phyloP scores from a whole-genome alignment of 352 stramenopile genomes.

The Globisporangium perplexum region DNA sequence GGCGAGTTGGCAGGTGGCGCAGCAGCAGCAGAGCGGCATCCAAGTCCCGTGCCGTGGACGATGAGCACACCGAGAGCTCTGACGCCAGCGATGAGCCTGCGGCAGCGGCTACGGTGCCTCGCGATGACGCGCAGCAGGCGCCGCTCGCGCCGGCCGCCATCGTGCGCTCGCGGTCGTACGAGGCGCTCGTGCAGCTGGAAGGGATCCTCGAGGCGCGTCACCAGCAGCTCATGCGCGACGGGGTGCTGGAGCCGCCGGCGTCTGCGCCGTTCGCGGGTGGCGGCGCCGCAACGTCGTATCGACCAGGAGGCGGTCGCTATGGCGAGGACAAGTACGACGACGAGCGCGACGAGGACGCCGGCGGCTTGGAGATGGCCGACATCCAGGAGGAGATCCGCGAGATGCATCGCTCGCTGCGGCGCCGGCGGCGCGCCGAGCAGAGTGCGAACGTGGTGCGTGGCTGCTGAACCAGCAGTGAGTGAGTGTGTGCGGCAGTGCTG shows the following conservation, averaged over 20 bases:
- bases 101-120: background rate
- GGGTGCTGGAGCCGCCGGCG: constrained; percentile 10
- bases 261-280: no score
- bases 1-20: background rate
- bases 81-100: constrained; percentile 1
- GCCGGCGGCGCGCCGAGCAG: background rate
- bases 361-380: constrained; percentile 1
- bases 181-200: constrained; percentile 68
- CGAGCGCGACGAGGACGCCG: background rate
- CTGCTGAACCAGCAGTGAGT: background rate
- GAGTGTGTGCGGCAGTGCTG: background rate
- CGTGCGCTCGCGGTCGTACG: constrained; percentile 58
- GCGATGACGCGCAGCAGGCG: background rate
- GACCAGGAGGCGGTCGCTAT: background rate
- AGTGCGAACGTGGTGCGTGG: background rate
- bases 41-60: background rate
- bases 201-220: constrained; percentile 68
- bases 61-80: constrained; percentile 10
- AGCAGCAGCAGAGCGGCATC: background rate
- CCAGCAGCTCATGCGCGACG: constrained; percentile 58
- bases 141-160: constrained; percentile 2
- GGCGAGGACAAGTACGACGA: background rate
- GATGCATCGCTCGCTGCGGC: constrained; percentile 14
- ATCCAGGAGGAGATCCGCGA: constrained; percentile 28
- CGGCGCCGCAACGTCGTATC: no score